Evolutionary conservation across 805 yeast genomes (phyloP).

Genomic region (Yueomyces sinensis): DNA sequence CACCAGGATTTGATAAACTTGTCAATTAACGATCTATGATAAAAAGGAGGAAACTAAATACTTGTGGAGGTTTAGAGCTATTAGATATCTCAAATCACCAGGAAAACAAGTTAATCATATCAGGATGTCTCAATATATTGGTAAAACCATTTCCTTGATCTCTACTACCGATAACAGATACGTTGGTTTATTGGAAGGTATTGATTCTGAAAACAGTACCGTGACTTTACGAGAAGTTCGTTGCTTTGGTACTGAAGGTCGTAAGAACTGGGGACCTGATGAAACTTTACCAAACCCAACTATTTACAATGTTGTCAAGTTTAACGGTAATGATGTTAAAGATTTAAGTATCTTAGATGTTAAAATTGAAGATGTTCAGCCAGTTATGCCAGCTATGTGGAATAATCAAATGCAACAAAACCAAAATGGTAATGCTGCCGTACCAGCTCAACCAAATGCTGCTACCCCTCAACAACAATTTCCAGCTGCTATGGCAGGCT

Average conservation of each 20-base stretch:
- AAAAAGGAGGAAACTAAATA: too few relatives aligned
- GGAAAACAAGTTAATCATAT: too few relatives aligned
- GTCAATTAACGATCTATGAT: too few relatives aligned
- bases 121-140: constrained; percentile 88
- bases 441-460: neutral
- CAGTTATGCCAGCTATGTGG: constrained; percentile 25
- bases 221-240: constrained; percentile 72
- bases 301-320: constrained; percentile 63
- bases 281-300: constrained; percentile 62
- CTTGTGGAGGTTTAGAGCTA: too few relatives aligned
- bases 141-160: constrained; percentile 42
- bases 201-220: constrained; percentile 83
- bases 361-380: constrained; percentile 49
- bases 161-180: constrained; percentile 38
- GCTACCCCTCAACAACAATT: constrained; percentile 7
- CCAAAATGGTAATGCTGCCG: neutral
- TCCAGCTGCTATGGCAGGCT: constrained; percentile 25
- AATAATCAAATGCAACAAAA: neutral
- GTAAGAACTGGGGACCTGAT: constrained; percentile 52
- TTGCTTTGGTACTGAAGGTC: constrained; percentile 85
- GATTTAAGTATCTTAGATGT: constrained; percentile 75
- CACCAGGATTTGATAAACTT: too few relatives aligned
- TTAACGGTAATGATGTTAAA: constrained; percentile 86
- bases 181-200: constrained; percentile 76
- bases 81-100: too few relatives aligned